phyloP scores from a whole-genome alignment of 495 filamentous ascomycete genomes.

The Aspergillus saccharolyticus region DNA sequence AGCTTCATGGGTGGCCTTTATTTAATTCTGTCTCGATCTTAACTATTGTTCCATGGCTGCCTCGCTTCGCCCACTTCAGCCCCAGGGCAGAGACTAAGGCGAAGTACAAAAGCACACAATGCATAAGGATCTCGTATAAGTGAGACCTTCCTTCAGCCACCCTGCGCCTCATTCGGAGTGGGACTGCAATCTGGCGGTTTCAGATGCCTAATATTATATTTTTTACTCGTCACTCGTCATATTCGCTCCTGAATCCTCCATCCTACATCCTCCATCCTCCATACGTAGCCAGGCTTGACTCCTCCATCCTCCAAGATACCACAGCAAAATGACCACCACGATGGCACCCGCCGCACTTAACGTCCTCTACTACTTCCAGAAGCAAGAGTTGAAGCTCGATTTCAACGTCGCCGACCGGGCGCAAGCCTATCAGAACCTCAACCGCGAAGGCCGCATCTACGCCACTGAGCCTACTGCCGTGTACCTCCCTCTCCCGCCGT shows the following conservation, averaged over 20 bases:
- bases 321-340: background rate
- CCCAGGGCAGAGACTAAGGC: too few species aligned
- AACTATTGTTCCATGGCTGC: too few species aligned
- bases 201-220: background rate
- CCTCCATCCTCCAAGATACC: too few species aligned
- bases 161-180: background rate
- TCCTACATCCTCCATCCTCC: background rate
- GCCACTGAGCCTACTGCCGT: background rate
- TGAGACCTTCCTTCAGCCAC: background rate
- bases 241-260: too few species aligned
- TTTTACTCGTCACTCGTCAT: too few species aligned
- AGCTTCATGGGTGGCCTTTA: too few species aligned
- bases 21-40: too few species aligned
- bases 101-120: too few species aligned
- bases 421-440: background rate
- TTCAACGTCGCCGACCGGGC: conserved; percentile 1
- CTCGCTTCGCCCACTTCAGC: too few species aligned
- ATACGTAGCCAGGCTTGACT: background rate
- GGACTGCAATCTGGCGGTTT: too few species aligned
- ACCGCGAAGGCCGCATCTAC: conserved; percentile 6
- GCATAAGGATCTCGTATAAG: too few species aligned
- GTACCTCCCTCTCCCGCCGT: background rate
- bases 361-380: conserved; percentile 3
- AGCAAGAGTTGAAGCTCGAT: conserved; percentile 4
- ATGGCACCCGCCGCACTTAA: background rate